Evolutionary conservation across 495 filamentous ascomycete species (phyloP).

Genomic region (Aspergillus ellipticus): DNA sequence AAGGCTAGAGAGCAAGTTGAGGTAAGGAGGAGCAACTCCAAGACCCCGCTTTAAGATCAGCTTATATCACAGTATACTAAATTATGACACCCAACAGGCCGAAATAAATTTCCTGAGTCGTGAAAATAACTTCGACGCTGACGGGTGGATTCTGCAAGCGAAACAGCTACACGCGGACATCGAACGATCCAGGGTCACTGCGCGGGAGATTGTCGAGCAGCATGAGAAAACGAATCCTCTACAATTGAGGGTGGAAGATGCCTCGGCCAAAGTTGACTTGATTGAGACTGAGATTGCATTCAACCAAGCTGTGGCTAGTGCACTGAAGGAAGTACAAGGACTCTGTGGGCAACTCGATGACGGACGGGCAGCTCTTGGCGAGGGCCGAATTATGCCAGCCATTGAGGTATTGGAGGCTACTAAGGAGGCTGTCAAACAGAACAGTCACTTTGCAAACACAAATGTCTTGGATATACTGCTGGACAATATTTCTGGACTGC

Average conservation of each 20-base stretch:
- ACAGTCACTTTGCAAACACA: constrained; percentile 33
- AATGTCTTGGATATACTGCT: constrained; percentile 38
- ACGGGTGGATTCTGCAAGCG: constrained; percentile 79
- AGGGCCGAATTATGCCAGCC: constrained; percentile 44
- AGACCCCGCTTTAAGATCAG: neutral
- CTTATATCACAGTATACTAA: constrained; percentile 9
- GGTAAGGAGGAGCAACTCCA: constrained; percentile 39
- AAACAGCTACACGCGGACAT: constrained; percentile 82
- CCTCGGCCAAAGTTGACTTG: constrained; percentile 64
- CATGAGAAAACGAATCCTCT: constrained; percentile 62
- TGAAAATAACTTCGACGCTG: constrained; percentile 70
- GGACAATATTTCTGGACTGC: constrained; percentile 27
- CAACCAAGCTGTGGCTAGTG: constrained; percentile 61
- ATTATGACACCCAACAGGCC: constrained; percentile 38
- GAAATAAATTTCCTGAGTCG: constrained; percentile 71
- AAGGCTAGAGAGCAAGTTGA: constrained; percentile 65
- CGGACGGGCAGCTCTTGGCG: constrained; percentile 46
- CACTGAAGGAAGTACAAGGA: constrained; percentile 56
- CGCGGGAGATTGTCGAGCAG: constrained; percentile 69
- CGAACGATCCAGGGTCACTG: constrained; percentile 63
- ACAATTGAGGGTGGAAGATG: constrained; percentile 57
- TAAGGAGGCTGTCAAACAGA: constrained; percentile 38
- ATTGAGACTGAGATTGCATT: constrained; percentile 73
- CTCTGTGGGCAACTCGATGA: constrained; percentile 39
- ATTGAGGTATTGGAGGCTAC: constrained; percentile 57